Evolutionary conservation across 2,329 filamentous ascomycete genomes (phyloP), one percentile per base, ranked within the genome.

Genomic region (Cladosporium sphaerospermum): DNA sequence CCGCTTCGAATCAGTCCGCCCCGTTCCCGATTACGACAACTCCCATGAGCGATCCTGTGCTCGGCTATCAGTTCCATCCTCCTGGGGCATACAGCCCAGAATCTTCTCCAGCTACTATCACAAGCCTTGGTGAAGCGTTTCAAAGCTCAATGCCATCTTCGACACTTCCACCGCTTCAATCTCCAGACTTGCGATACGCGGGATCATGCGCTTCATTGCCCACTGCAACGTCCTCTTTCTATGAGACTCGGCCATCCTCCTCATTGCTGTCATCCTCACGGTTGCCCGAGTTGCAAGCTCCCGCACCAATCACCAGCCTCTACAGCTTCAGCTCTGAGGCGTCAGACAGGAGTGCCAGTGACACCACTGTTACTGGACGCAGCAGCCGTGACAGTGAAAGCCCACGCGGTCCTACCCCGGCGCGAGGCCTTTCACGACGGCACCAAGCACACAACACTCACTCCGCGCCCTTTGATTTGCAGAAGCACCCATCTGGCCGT

Each of bases 261-360:
- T 54, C 59, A 19, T 58, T 54, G 18, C 56, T 56, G 33, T 46
- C 55, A 23, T 39, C n/a, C 8, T 4, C n/a, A 3, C 40, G 48
- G 8, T 18, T 34, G 16, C 41, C 48, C 3, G 46, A 41, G n/a
- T 41, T 49, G 4, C 46, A 49, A 3, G 50, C 54, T 31, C 37
- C 55, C 9, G 57, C 61, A 9, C 48, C 54, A 10, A 23, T 44
- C 16, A 33, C 52, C 10, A 65, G 61, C 23, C 58, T 66, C 2
- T 64, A 66, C 54, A 63, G 60, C 56, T 66, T 61, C 57, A 64
- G 62, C 54, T 54, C 59, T 13, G 62, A 63, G 33, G 39, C 45
- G 9, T 31, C 39, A 14, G 54, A 46, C 19, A 40, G 44, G 11
- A 42, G 36, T 31, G 34, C 46, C 28, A 39, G 28, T 9, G 45